Conservation (phyloP, 345 rosid genomes). For the Luvunga scandens region DNA sequence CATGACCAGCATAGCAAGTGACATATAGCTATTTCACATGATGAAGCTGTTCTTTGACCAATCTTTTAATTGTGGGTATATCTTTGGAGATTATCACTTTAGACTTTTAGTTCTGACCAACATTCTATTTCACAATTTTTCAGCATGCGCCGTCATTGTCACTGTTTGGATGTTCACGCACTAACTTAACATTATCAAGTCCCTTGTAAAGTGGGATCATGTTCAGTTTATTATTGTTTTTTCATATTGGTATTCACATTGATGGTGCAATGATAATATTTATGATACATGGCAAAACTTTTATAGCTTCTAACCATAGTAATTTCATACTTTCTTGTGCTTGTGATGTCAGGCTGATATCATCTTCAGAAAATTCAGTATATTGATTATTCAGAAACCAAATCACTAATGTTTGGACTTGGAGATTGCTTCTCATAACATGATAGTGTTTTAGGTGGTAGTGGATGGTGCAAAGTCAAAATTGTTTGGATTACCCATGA, state of each 20-base stretch:
- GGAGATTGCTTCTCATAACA: conserved; percentile 1
- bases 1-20: not conserved
- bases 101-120: not conserved
- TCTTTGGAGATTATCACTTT: conserved; percentile 2
- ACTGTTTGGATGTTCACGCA: not conserved
- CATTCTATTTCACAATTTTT: not conserved
- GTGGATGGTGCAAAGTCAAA: conserved; percentile 17
- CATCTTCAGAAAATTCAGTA: not conserved
- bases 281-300: not conserved
- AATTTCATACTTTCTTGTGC: not conserved
- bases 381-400: not conserved
- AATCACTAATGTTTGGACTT: conserved; percentile 11
- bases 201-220: not conserved
- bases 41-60: not conserved
- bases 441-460: conserved; percentile 9
- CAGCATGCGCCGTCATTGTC: conserved; percentile 11
- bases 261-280: not conserved
- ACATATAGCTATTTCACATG: not conserved
- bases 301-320: not conserved
- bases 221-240: not conserved
- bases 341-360: not conserved
- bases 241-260: not conserved
- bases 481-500: conserved; percentile 5
- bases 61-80: conserved; percentile 6
- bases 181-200: conserved; percentile 1